Evolutionary conservation across 2,329 filamentous ascomycete species (phyloP), one percentile per base, ranked within the genome.

Genomic region (Fusarium newnesense): DNA sequence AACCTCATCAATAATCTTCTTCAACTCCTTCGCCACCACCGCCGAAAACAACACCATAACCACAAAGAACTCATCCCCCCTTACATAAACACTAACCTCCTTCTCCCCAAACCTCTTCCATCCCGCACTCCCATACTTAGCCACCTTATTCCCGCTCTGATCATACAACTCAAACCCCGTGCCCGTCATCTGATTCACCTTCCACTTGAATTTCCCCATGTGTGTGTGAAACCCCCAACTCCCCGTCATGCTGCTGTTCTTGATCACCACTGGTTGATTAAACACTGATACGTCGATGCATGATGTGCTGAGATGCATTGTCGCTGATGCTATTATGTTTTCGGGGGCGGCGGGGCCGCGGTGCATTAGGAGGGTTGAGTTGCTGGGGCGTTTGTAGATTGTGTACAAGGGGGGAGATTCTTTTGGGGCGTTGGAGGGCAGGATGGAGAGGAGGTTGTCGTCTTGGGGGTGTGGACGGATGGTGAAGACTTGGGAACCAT

Each of bases 191-290:
- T 64, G 47, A 69, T 68, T 77, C 18, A 60, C 56, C 43, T 79
- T 79, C 77, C 78, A 79, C 44, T 79, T 78, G 28, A 80, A 75
- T 12, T 60, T 74, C 0, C 78, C 77, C 67, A 74, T 66, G 9
- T 64, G 67, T 0, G 75, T 69, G 0, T 74, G 40, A 39, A 80
- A 46, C 0, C 60, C 67, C 59, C 62, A 77, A 30, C 65, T 76
- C 4, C 68, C 75, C 2, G 66, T 70, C 44, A 75, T 37, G 7
- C 42, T 47, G 46, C 61, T 76, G 30, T 57, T 43, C 32, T 74
- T 74, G 18, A 78, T 59, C 8, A 67, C 58, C 47, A 80, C 68
- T 7, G 60, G 50, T 24, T 78, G 75, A 37, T 70, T 71, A 4
- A 69, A 69, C 16, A 79, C 50, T 4, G 67, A 76, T 7, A 78